Base-by-base conservation (phyloP, 2,329 filamentous ascomycete genomes). In the Ustulina deusta region DNA sequence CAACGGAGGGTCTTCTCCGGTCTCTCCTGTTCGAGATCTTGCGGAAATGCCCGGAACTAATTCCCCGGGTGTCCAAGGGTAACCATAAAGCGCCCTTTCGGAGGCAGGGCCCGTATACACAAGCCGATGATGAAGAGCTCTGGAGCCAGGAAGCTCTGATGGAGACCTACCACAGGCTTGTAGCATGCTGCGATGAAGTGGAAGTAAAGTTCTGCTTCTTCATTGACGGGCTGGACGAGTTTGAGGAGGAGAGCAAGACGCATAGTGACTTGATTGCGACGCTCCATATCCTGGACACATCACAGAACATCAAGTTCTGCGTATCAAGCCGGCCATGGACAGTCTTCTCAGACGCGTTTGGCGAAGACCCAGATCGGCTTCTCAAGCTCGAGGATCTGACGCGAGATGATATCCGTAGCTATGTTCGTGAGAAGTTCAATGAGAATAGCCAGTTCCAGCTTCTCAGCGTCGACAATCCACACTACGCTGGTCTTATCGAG, bases 191-290 rank as follows among this genome's bases (percentile, higher is more conserved):
- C 11, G 59, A 62, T 9, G 59, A 55, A 29, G n/a, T 46, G 22
- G 38, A 46, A 2, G 38, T 61, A 13, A 62, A 56, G 22, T 65
- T 65, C 17, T 65, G 56, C 63, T 55, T 65, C 34, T 65, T 65
- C n/a, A 49, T 65, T 4, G 63, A 65, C 25, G 63, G 63, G 1
- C 27, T 65, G 2, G 63, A 65, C 9, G 61, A 63, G 25, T 63
- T 51, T 22, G 57, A 61, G 5, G 56, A 40, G 5, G 3, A 40
- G 15, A 42, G 40, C 13, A 44, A 48, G 29, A 20, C 40, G 2
- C 57, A 55, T 29, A 40, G 29, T 15, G 48, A 59, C 6, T 22
- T 61, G 17, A 49, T 56, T 27, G 17, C 15, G 32, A 40, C 32
- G 10, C 58, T 66, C 34, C 25, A 15, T 6, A 42, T 44, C 20